Evolutionary conservation across 2,329 filamentous ascomycete species (phyloP).

Genomic region (Claviceps paspali): DNA sequence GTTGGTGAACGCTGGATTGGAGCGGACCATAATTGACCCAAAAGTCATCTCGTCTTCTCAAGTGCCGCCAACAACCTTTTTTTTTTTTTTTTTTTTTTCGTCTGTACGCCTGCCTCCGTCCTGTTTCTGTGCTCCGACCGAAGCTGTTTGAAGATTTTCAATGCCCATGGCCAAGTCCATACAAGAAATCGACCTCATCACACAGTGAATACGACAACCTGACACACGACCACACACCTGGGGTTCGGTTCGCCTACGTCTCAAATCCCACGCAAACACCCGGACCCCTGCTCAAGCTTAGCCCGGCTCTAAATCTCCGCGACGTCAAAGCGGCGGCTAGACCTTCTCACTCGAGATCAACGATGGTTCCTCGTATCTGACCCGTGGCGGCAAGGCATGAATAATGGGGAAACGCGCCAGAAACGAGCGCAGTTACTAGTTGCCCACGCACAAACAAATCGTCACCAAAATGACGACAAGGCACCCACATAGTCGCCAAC

Average conservation of each 20-base stretch:
- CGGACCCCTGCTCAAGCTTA: neutral
- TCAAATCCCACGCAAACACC: neutral
- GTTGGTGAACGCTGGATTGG: no score
- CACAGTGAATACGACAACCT: no score
- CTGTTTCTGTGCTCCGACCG: neutral
- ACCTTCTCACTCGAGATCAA: neutral
- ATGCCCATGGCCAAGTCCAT: no score
- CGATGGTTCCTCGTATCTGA: neutral
- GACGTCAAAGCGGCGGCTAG: neutral
- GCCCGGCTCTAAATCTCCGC: no score
- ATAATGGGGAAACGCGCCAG: neutral
- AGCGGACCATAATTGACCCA: no score
- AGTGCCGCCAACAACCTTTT: no score
- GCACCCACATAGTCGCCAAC: no score
- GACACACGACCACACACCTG: no score
- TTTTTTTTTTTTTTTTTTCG: neutral
- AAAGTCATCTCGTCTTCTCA: no score
- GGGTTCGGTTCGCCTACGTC: no score
- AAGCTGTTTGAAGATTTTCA: neutral
- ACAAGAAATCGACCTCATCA: neutral
- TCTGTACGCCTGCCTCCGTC: no score
- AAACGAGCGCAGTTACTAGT: neutral
- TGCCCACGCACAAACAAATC: neutral
- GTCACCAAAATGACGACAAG: no score
- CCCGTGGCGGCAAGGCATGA: neutral